Base-by-base conservation (phyloP, 805 yeast species). In the Yamadazyma insecticola region DNA sequence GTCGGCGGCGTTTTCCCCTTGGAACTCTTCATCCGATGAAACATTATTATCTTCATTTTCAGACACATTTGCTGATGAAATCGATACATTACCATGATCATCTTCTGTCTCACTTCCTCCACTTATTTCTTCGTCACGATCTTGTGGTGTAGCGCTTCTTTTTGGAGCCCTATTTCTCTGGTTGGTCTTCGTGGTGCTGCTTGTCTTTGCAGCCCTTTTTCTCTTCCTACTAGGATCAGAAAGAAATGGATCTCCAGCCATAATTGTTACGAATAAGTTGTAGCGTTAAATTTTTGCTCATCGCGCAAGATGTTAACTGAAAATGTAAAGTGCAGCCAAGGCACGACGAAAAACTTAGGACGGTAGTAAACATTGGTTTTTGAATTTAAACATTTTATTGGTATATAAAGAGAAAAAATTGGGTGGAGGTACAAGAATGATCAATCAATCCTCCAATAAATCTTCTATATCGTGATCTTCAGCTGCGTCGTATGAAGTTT, bases 1-100 rank as follows among this genome's bases (percentile, higher is more conserved):
- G 50, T 92, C 98, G 0, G 96, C 94, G 6, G 89, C 94, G 28
- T 76, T 75, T 57, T 90, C 97, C 12, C 68, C 70, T 11, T 65
- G 76, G 42, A 78, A 76, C 44, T 81, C 94, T 43, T 80, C 92
- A 19, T 81, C 90, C 10, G 82, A 77, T 11, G 72, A 75, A 14
- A 72, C 40, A 20, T 51, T 59, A 8, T 51, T 55, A n/a, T 61
- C 66, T 23, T 64, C 72, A 14, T 57, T 66, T 7, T 53, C 60
- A 16, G 43, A 32, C n/a, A n/a, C n/a, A n/a, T n/a, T n/a, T n/a
- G n/a, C n/a, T n/a, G n/a, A n/a, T 9, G 48, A 57, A 17, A 40
- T 44, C 1, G 55, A 49, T 9, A 55, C 69, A 28, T 61, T 64
- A 10, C 63, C 69, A 22, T 63, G 67, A 23, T 63, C 73, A 15